Evolutionary conservation across 768 basidiomycete species (phyloP).

Genomic region (Melanogaster broomeanus): DNA sequence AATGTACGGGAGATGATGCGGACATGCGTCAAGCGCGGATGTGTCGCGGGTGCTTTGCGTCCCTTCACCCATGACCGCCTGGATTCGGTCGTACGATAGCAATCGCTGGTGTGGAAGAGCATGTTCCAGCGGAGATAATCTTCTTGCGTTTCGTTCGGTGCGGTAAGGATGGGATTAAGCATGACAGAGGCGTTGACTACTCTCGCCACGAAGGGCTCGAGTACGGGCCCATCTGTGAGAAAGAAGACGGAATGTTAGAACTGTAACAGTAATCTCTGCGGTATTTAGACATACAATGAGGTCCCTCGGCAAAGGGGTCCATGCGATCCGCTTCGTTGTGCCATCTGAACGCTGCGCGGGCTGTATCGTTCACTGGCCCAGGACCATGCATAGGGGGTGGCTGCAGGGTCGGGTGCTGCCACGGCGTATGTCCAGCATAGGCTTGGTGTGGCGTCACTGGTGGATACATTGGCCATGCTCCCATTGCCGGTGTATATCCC

Average conservation of each 20-base stretch:
- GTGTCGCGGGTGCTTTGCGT: constrained; percentile 63
- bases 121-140: constrained; percentile 74
- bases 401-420: constrained; percentile 29
- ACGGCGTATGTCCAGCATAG: constrained; percentile 25
- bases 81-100: constrained; percentile 63
- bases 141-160: constrained; percentile 42
- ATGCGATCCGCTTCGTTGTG: constrained; percentile 33
- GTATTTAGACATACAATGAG: constrained; percentile 38
- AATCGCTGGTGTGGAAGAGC: constrained; percentile 61
- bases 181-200: constrained; percentile 47
- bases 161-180: constrained; percentile 64
- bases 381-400: constrained; percentile 24
- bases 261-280: neutral
- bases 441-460: constrained; percentile 24
- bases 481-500: constrained; percentile 23
- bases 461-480: constrained; percentile 26
- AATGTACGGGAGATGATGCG: constrained; percentile 53
- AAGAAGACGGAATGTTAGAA: constrained; percentile 14
- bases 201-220: constrained; percentile 58
- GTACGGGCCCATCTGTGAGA: constrained; percentile 64
- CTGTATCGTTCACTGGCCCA: constrained; percentile 21
- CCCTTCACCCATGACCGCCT: constrained; percentile 67
- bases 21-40: constrained; percentile 56
- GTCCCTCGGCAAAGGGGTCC: constrained; percentile 40
- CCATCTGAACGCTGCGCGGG: constrained; percentile 32